Evolutionary conservation across 106 monocot species (phyloP), one percentile per base, ranked within the genome.

Genomic region (Iris macrosiphon): DNA sequence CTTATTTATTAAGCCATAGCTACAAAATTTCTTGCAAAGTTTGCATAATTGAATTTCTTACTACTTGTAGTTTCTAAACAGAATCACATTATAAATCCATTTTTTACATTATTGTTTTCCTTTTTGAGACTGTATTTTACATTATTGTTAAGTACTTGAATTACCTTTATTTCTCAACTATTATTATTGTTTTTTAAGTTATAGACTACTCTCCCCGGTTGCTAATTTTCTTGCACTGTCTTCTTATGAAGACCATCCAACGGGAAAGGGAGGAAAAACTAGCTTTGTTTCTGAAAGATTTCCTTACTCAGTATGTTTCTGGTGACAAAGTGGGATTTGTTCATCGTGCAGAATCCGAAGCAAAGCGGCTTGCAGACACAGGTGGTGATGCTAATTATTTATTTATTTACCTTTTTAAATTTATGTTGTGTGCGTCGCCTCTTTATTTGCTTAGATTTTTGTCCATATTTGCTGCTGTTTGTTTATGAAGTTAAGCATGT

Each of bases 251-350:
- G 90, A 74, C 46, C 29, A 43, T 85, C 32, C 90, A 91, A 46
- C 78, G 60, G 50, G 81, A 81, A 56, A 85, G 90, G 45, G 90
- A 91, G 67, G 85, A 85, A 51, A 81, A 85, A 45, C 85, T 91
- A 61, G 78, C 81, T 13, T 66, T 16, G 68, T 75, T 75, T 31
- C 28, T 91, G 39, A 81, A 60, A 69, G 75, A 81, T 45, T 75
- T 85, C 56, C 78, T 91, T 32, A 59, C 75, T 19, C 85, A 69
- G 52, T 91, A 81, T 72, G 75, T 81, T 39, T 40, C 24, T 30
- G 90, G 90, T 22, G 78, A 91, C 39, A 75, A 81, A 59, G 85
- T 81, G 14, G 81, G 75, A 16, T 91, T 91, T 51, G 32, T 78
- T 23, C 49, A 59, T 50, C 75, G 60, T 46, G 75, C 75, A 35